These are phyloP conservation scores for Hypoxylon rubiginosum DNA, from an alignment of 2,329 filamentous ascomycete species.

Conservation along the genomic window DNA sequence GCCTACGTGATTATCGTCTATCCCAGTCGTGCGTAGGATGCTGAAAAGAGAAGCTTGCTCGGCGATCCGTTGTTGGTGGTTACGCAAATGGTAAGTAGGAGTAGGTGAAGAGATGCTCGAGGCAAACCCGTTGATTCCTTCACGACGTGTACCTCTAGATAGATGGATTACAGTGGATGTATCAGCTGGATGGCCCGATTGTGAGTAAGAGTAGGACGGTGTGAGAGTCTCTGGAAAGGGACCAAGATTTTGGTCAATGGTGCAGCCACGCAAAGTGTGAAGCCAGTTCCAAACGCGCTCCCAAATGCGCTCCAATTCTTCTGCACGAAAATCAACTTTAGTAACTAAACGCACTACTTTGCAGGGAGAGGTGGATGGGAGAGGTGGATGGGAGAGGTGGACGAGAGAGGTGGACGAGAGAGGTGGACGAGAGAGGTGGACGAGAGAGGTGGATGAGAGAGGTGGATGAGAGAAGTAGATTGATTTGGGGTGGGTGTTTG, in stretches of 20 bases:
- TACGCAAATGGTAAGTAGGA: too few relatives aligned
- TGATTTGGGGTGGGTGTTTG: not conserved
- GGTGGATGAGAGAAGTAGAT: not conserved
- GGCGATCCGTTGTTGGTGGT: too few relatives aligned
- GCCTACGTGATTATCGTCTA: too few relatives aligned
- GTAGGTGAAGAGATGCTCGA: too few relatives aligned
- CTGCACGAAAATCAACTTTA: not conserved
- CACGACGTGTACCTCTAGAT: too few relatives aligned
- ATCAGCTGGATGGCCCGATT: not conserved
- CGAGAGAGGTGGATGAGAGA: too few relatives aligned
- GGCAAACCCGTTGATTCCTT: too few relatives aligned
- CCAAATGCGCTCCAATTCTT: not conserved
- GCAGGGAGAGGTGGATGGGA: not conserved
- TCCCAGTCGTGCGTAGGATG: too few relatives aligned
- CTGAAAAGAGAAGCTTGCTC: too few relatives aligned
- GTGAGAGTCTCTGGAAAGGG: not conserved
- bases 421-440: too few relatives aligned
- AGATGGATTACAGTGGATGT: too few relatives aligned
- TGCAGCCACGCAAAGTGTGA: not conserved
- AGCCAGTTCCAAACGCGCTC: conserved; percentile 5
- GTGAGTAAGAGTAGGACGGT: not conserved
- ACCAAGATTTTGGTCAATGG: not conserved
- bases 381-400: not conserved
- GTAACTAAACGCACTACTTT: not conserved
- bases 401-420: too few relatives aligned